Base-by-base conservation (phyloP, 495 filamentous ascomycete genomes). In the Cenococcum geophilum region DNA sequence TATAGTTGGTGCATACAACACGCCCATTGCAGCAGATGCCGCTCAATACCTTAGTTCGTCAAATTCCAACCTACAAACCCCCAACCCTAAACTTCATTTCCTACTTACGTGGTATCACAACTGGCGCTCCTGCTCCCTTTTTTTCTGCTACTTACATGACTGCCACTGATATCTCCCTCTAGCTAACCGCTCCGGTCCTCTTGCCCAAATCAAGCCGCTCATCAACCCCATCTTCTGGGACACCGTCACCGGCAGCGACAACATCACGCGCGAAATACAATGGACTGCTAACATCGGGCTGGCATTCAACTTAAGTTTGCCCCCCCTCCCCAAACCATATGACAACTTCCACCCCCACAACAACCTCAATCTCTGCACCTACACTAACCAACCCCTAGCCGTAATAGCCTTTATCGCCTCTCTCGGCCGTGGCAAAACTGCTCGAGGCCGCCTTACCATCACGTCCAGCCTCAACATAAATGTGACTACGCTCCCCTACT, bases 401-500 rank as follows among this genome's bases (percentile, higher is more conserved):
- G 45, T 8, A 0, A 49, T 49, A 6, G 45, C 22, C 18, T 22
- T 49, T 14, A 49, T 14, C 22, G 45, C 45, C 16, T 49, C 45
- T 1, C 16, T 49, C 1, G 45, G 45, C 8, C 45, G 45, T 14
- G 14, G 45, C 9, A 49, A 49, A 14, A 49, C 45, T 8, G 18
- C 45, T 18, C 45, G 45, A 9, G 45, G 45, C 9, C 45, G 45
- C 22, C 45, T 49, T 1, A 22, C 18, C 18, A 18, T 49, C 5
- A 20, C 45, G 9, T 9, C 42, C 36, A 12, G 6, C 8, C 40
- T 58, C 2, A 58, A n/a, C 42, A 20, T 58, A 1, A 20, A 37
- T 4, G 35, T 23, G 8, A 48, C 37, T 0, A 45, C 20, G n/a
- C n/a, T 57, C 1, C 54, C 56, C 11, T 58, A 58, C 42, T 58